phyloP scores from a whole-genome alignment of 1,139 yeast species.

The Blastobotrys apis region DNA sequence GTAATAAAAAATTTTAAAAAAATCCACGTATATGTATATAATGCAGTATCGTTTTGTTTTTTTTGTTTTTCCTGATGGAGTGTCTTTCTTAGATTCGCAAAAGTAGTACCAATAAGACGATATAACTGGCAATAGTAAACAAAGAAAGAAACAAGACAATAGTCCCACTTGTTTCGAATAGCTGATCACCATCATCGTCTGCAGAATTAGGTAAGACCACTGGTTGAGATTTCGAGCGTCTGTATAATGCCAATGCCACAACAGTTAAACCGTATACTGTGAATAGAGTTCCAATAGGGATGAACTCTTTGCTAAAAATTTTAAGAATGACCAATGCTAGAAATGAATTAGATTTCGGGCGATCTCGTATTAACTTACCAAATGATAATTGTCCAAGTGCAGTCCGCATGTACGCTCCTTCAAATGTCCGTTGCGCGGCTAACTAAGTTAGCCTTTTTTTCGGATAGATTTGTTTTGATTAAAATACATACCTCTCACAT shows the following conservation, averaged over 20 bases:
- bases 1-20: background rate
- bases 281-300: constrained; percentile 39
- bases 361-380: constrained; percentile 23
- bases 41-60: background rate
- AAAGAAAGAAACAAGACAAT: constrained; percentile 31
- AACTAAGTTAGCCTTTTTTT: background rate
- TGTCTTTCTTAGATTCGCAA: background rate
- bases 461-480: background rate
- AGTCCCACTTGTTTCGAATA: constrained; percentile 31
- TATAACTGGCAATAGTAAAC: constrained; percentile 28
- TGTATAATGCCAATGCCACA: constrained; percentile 31
- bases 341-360: background rate
- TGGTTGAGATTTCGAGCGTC: constrained; percentile 26
- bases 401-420: constrained; percentile 42
- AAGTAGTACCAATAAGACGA: constrained; percentile 21
- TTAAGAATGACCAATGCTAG: constrained; percentile 36
- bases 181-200: constrained; percentile 14
- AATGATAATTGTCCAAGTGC: constrained; percentile 39
- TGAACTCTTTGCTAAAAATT: constrained; percentile 37
- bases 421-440: constrained; percentile 42
- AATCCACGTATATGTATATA: background rate
- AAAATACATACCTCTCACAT: constrained; percentile 10
- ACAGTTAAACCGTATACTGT: constrained; percentile 37
- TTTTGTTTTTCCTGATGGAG: background rate
- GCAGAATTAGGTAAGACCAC: constrained; percentile 26